These are phyloP conservation scores for Borovskyia barvae DNA, from an alignment of 208 protist species.

Conservation along the genomic window DNA sequence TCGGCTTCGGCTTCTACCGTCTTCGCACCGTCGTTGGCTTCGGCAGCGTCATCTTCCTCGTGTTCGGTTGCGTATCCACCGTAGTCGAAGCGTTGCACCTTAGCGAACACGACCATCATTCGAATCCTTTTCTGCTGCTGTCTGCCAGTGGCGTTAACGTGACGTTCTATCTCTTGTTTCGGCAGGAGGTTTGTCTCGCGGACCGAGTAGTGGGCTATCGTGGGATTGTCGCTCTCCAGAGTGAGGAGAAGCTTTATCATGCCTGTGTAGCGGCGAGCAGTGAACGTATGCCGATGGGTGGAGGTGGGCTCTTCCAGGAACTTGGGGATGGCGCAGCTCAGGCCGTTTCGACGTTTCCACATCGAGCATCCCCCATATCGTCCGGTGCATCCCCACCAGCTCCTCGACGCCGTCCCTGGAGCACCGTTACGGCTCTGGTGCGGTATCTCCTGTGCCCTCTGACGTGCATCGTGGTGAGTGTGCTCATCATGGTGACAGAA, in stretches of 20 bases:
- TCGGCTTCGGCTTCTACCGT: conserved; percentile 49
- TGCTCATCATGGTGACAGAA: conserved; percentile 9
- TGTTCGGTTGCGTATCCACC: conserved; percentile 56
- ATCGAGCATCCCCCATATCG: background rate
- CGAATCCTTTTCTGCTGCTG: conserved; percentile 24
- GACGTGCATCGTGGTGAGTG: conserved; percentile 6
- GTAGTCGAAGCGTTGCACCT: conserved; percentile 51
- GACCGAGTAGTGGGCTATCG: conserved; percentile 54
- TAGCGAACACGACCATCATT: conserved; percentile 29
- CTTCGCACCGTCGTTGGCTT: conserved; percentile 54
- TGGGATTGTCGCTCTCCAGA: conserved; percentile 17
- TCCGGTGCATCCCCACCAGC: background rate
- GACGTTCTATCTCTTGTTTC: conserved; percentile 33
- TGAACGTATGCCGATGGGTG: background rate
- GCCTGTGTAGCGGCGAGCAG: background rate
- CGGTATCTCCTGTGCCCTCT: conserved; percentile 17
- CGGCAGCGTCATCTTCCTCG: conserved; percentile 46
- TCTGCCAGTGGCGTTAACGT: conserved; percentile 29
- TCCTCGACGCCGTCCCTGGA: conserved; percentile 4
- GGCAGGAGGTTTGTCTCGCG: conserved; percentile 36
- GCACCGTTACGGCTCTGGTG: background rate
- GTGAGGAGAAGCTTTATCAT: conserved; percentile 26
- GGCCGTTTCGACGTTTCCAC: background rate
- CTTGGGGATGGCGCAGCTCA: background rate
- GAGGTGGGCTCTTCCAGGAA: conserved; percentile 9